Percentiles rank a stretch among this genome's conserved stretches.
These are phyloP conservation scores for Schwanniomyces occidentalis DNA, from an alignment of 805 yeast genomes.

Conservation along the genomic window DNA sequence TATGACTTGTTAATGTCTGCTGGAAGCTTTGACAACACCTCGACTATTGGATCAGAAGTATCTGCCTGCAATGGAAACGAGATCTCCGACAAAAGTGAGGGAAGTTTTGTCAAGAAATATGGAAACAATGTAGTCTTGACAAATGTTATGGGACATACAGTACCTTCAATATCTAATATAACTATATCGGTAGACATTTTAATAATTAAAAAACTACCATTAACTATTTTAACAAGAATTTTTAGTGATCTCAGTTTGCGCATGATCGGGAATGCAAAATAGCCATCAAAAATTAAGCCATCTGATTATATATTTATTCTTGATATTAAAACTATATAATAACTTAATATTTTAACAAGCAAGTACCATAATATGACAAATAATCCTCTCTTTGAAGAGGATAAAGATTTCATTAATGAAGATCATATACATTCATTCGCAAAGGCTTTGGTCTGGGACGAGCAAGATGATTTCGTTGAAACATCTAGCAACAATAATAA, in stretches of 20 bases:
- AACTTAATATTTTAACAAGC: no score
- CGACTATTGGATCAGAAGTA: slow-evolving; percentile 22
- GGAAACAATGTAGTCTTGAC: slow-evolving; percentile 81
- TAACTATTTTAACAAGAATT: no score
- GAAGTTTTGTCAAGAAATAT: slow-evolving; percentile 58
- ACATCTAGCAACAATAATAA: neutral
- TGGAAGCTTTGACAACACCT: slow-evolving; percentile 49
- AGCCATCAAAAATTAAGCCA: no score
- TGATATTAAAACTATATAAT: no score
- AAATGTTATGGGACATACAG: slow-evolving; percentile 87
- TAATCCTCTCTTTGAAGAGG: slow-evolving; percentile 18
- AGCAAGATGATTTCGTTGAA: slow-evolving; percentile 19
- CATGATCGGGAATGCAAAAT: no score
- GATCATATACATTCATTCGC: slow-evolving; percentile 42
- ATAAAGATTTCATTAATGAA: slow-evolving; percentile 31
- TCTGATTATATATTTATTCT: no score
- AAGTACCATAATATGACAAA: neutral
- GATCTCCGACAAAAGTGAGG: slow-evolving; percentile 33
- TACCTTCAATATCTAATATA: slow-evolving; percentile 85
- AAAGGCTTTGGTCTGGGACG: slow-evolving; percentile 40
- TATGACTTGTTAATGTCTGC: slow-evolving; percentile 21
- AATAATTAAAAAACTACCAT: no score
- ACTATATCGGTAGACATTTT: slow-evolving; percentile 19
- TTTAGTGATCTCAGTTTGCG: no score
- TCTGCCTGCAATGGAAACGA: slow-evolving; percentile 30